Evolutionary conservation across 106 monocot genomes (phyloP).

Genomic region (Iris macrosiphon): DNA sequence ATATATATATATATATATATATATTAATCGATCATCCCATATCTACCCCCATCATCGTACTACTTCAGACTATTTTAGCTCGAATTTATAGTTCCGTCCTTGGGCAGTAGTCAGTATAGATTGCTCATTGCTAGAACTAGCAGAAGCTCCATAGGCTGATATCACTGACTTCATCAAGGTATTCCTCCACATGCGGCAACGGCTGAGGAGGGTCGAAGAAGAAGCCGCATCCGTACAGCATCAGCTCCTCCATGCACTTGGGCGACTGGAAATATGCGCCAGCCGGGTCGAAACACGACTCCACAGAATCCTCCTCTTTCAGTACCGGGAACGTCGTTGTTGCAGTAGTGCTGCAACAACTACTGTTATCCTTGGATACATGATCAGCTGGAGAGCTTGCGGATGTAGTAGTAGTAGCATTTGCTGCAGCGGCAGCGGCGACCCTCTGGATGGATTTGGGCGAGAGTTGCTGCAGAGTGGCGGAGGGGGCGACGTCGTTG

Average conservation of each 20-base stretch:
- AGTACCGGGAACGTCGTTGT: background rate
- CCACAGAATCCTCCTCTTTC: background rate
- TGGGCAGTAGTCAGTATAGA: no score
- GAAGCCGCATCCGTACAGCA: constrained; percentile 6
- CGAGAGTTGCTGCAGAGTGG: constrained; percentile 17
- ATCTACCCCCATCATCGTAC: no score
- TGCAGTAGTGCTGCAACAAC: background rate
- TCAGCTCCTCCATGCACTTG: constrained; percentile 10
- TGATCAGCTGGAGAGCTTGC: background rate
- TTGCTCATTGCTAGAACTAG: no score
- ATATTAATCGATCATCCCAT: no score
- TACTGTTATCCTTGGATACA: no score
- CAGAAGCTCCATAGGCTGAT: constrained; percentile 42
- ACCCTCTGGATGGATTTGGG: constrained; percentile 51
- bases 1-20: no score
- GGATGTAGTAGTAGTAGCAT: background rate
- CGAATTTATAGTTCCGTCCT: no score
- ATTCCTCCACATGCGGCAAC: background rate
- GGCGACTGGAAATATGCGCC: constrained; percentile 25
- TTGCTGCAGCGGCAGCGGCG: constrained; percentile 49
- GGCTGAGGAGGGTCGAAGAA: background rate
- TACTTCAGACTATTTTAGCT: no score
- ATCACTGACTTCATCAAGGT: constrained; percentile 10
- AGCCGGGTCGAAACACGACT: constrained; percentile 14
- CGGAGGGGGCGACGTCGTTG: background rate